Percentiles rank a stretch among this genome's conserved stretches.
These are phyloP conservation scores for Xylariaceae sp. DNA, from an alignment of 2,329 filamentous ascomycete genomes.

Conservation along the genomic window DNA sequence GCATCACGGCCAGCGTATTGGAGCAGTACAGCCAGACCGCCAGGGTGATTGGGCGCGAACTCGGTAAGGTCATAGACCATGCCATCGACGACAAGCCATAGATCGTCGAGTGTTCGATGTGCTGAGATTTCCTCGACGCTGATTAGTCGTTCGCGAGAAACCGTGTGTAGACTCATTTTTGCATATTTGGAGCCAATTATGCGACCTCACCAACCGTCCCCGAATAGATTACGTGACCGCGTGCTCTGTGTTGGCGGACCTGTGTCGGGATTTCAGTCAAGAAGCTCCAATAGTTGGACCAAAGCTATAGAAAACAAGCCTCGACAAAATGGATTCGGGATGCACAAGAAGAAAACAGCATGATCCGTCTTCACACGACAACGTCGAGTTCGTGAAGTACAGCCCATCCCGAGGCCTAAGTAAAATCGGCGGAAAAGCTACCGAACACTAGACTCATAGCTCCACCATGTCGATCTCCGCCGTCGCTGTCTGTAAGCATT, in stretches of 20 bases:
- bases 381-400: too few relatives aligned
- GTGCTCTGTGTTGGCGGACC: too few relatives aligned
- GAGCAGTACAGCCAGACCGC: conserved; percentile 40
- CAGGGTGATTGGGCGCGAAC: conserved; percentile 47
- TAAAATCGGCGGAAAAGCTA: conserved; percentile 14
- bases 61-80: conserved; percentile 64
- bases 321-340: too few relatives aligned
- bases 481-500: not conserved
- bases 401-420: not conserved
- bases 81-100: conserved; percentile 64
- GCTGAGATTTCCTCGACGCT: conserved; percentile 41
- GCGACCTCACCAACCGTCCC: too few relatives aligned
- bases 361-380: too few relatives aligned
- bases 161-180: conserved; percentile 15
- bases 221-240: too few relatives aligned
- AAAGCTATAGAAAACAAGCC: too few relatives aligned
- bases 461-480: conserved; percentile 2
- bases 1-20: conserved; percentile 52
- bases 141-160: conserved; percentile 22
- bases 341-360: too few relatives aligned
- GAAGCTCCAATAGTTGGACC: too few relatives aligned
- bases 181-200: not conserved
- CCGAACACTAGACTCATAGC: conserved; percentile 6
- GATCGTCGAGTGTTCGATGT: conserved; percentile 45
- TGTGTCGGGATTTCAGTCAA: too few relatives aligned